Conservation (phyloP, 208 protist species). For the Blastocrithidia nonstop region DNA sequence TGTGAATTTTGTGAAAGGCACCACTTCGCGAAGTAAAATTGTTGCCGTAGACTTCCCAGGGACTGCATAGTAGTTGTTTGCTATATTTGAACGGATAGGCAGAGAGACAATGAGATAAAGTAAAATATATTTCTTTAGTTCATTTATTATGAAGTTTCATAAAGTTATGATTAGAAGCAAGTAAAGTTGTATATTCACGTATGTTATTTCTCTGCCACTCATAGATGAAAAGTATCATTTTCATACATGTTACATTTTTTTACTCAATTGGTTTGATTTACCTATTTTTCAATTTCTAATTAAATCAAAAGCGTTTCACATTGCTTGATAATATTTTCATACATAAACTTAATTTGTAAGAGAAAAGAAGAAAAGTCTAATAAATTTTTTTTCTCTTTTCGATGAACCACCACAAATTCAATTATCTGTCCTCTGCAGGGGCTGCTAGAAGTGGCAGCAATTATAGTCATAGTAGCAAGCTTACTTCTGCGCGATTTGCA, state of each 20-base stretch:
- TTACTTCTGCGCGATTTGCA: too few relatives aligned
- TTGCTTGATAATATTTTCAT: not conserved
- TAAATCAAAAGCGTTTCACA: not conserved
- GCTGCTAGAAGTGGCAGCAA: not conserved
- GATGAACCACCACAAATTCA: conserved; percentile 28
- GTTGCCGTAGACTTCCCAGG: conserved; percentile 36
- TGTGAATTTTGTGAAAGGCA: conserved; percentile 32
- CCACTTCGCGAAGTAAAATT: conserved; percentile 39
- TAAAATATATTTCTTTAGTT: not conserved
- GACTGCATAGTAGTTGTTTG: conserved; percentile 29
- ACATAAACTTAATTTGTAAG: not conserved
- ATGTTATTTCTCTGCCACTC: too few relatives aligned
- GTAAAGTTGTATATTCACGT: too few relatives aligned
- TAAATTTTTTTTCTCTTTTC: too few relatives aligned
- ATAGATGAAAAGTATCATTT: too few relatives aligned
- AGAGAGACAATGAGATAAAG: conserved; percentile 5
- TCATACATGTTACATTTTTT: not conserved
- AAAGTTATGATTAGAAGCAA: too few relatives aligned
- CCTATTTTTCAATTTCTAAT: not conserved
- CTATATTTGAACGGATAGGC: conserved; percentile 18
- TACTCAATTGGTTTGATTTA: not conserved
- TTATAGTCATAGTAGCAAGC: too few relatives aligned
- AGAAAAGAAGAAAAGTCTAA: not conserved
- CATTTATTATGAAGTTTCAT: not conserved
- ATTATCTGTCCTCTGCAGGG: conserved; percentile 8